These are phyloP conservation scores for Pascua guehoae DNA, from an alignment of 1,284 basidiomycete species.

Conservation along the genomic window DNA sequence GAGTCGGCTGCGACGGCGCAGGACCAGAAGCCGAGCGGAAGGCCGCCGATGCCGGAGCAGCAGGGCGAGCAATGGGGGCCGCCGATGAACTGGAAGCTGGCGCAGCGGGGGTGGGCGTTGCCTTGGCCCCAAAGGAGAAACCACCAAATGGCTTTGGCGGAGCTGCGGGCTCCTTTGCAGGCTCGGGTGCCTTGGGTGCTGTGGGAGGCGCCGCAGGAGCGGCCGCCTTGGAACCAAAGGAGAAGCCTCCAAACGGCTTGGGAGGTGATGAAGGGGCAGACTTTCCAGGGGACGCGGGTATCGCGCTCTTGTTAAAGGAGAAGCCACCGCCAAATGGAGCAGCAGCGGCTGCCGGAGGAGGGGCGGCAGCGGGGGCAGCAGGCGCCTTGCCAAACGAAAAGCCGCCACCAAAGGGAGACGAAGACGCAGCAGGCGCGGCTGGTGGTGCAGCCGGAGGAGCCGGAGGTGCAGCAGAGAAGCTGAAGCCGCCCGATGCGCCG, in stretches of 20 bases:
- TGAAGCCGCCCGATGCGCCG: not conserved
- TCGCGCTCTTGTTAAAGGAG: constrained; percentile 15
- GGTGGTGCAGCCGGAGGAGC: constrained; percentile 10
- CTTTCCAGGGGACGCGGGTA: constrained; percentile 3
- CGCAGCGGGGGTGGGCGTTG: constrained; percentile 7
- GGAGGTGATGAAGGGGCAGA: not conserved
- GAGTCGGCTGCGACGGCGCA: constrained; percentile 19
- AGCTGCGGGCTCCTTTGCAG: constrained; percentile 9
- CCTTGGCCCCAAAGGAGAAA: constrained; percentile 20
- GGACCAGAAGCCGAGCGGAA: constrained; percentile 24
- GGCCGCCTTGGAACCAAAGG: constrained; percentile 11
- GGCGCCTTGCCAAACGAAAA: constrained; percentile 21
- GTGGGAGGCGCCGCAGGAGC: constrained; percentile 5
- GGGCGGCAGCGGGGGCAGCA: constrained; percentile 2
- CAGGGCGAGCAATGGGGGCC: not conserved
- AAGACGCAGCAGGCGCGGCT: constrained; percentile 11
- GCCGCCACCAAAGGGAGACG: constrained; percentile 14
- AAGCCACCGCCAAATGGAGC: constrained; percentile 7
- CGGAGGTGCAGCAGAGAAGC: constrained; percentile 5
- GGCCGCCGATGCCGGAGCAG: not conserved
- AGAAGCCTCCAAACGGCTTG: constrained; percentile 22
- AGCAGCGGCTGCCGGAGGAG: constrained; percentile 1
- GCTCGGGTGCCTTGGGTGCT: not conserved
- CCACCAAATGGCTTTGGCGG: constrained; percentile 22
- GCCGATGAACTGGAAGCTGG: constrained; percentile 5